Percentiles rank a stretch among this genome's conserved stretches.
Evolutionary conservation across 129 eudicot genomes (phyloP).

Genomic region (Rutidosis leptorrhynchoides): DNA sequence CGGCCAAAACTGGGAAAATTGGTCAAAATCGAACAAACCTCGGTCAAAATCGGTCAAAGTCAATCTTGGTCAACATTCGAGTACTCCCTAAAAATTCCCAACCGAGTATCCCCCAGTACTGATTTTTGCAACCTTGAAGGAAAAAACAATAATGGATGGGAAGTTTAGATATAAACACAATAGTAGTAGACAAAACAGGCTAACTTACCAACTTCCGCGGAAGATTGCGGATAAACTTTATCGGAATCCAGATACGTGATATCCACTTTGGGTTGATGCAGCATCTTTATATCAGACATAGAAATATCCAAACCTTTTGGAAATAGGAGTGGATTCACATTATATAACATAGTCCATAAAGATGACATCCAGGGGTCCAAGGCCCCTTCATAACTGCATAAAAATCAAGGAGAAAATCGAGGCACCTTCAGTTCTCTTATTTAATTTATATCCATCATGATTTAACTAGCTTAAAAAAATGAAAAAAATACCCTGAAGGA

Average conservation of each 20-base stretch:
- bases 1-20: too few relatives aligned
- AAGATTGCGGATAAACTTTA: slow-evolving; percentile 35
- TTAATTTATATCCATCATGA: slow-evolving; percentile 7
- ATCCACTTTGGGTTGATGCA: slow-evolving; percentile 69
- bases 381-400: slow-evolving; percentile 83
- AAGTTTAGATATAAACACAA: not conserved
- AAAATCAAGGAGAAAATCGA: slow-evolving; percentile 20
- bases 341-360: slow-evolving; percentile 66
- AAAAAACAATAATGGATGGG: not conserved
- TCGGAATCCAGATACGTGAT: slow-evolving; percentile 44
- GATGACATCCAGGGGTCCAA: slow-evolving; percentile 95
- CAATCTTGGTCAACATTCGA: too few relatives aligned
- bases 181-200: not conserved
- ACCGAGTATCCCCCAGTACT: too few relatives aligned
- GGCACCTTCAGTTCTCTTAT: not conserved
- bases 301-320: slow-evolving; percentile 61
- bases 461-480: slow-evolving; percentile 5
- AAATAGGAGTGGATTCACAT: slow-evolving; percentile 46
- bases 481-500: slow-evolving; percentile 73
- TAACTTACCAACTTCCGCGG: slow-evolving; percentile 29
- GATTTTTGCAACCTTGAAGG: too few relatives aligned
- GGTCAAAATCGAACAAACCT: too few relatives aligned
- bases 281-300: slow-evolving; percentile 35
- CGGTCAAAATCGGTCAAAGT: too few relatives aligned
- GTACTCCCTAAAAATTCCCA: too few relatives aligned